These are phyloP conservation scores for Lepraria neglecta DNA, from an alignment of 495 filamentous ascomycete species.

Conservation along the genomic window DNA sequence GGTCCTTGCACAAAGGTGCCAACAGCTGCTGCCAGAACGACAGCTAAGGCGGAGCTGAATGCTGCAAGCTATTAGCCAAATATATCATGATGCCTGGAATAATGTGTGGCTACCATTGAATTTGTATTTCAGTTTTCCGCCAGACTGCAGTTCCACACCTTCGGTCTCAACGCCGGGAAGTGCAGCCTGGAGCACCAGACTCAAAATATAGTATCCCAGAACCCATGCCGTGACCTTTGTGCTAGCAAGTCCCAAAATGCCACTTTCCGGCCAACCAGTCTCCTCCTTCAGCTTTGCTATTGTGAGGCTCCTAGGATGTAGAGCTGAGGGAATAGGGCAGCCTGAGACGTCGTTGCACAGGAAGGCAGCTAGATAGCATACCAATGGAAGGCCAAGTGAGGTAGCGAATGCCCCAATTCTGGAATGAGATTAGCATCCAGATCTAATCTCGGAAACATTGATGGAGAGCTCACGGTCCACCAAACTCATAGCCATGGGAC, in stretches of 20 bases:
- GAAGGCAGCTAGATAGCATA: conserved; percentile 71
- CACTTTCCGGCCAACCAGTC: conserved; percentile 63
- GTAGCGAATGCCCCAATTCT: conserved; percentile 72
- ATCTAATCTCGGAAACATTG: conserved; percentile 11
- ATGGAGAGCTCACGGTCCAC: conserved; percentile 68
- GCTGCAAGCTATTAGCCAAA: conserved; percentile 41
- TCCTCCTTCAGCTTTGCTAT: conserved; percentile 68
- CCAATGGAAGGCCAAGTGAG: conserved; percentile 66
- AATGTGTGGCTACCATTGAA: conserved; percentile 61
- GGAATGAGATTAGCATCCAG: conserved; percentile 26
- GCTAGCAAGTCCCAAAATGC: conserved; percentile 56
- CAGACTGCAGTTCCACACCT: conserved; percentile 62
- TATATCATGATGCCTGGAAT: conserved; percentile 10
- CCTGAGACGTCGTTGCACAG: conserved; percentile 88
- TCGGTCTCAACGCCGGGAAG: conserved; percentile 69
- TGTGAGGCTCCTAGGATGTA: conserved; percentile 64
- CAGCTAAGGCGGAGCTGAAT: conserved; percentile 68
- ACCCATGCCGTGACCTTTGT: conserved; percentile 55
- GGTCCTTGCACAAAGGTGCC: conserved; percentile 73
- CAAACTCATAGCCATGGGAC: conserved; percentile 67
- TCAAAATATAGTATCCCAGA: conserved; percentile 74
- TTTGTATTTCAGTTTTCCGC: conserved; percentile 76
- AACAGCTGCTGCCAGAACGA: conserved; percentile 57
- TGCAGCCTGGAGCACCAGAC: conserved; percentile 64
- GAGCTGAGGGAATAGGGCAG: conserved; percentile 81